Evolutionary conservation across 176 grass and related monocot species (phyloP), one percentile per base, ranked within the genome.

Genomic region (Miscanthus lutarioriparius): DNA sequence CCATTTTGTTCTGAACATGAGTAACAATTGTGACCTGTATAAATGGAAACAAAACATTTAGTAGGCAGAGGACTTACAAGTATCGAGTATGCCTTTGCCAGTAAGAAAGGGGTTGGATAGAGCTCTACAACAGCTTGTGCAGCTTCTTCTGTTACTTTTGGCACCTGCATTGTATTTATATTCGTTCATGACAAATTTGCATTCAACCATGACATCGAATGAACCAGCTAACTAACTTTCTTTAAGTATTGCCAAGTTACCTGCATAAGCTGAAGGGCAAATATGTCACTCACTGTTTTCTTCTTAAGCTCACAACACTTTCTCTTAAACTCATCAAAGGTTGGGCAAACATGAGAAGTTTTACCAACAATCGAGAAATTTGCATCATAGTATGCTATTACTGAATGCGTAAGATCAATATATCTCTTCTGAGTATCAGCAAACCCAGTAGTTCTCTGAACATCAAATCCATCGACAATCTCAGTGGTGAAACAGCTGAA

Each of bases 251-350:
- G 64, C 54, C 14, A 13, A 72, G 26, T 87, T 88, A 98, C 96
- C 96, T 98, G 96, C 96, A 98, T 98, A 90, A 95, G 96, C 76
- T 98, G 96, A 68, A 95, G 87, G 36, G 91, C 83, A 88, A 98
- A 95, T 72, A 98, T 86, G 81, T 98, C 36, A 35, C 83, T 89
- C 23, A 98, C 69, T 36, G 91, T 98, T 74, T 78, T 85, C 81
- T 89, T 95, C 48, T 83, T 88, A 83, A 93, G 89, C 25, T 95
- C 91, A 53, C 82, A 48, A 44, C 96, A 95, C 63, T 75, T 92
- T 49, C 49, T 83, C 70, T 86, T 72, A 83, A 98, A 98, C 78
- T 92, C 87, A 1, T 81, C 77, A 75, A 88, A 98, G 23, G 91
- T 92, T 19, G 71, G 81, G 80, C 93, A 95, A 76, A 90, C 36